These are phyloP conservation scores for Maudiozyma pseudohumilis DNA, from an alignment of 805 yeast species.

Conservation along the genomic window DNA sequence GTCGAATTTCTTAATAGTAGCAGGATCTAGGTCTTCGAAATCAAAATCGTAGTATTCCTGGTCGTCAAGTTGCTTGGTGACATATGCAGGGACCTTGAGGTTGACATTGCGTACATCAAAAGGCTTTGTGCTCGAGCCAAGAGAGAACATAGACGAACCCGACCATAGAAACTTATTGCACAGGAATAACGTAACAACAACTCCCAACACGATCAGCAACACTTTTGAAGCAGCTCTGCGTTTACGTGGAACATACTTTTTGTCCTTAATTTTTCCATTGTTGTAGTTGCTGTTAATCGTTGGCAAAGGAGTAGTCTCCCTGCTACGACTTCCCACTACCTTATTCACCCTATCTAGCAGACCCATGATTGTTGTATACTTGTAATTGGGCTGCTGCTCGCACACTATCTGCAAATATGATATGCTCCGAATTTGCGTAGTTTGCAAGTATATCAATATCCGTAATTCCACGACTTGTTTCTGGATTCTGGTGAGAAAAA, in stretches of 20 bases:
- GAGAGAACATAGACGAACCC: no score
- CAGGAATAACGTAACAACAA: neutral
- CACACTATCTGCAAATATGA: no score
- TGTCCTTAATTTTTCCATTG: neutral
- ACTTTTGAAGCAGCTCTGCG: neutral
- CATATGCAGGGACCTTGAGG: constrained; percentile 3
- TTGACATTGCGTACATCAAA: neutral
- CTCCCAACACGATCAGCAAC: neutral
- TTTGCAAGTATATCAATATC: no score
- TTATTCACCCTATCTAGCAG: neutral
- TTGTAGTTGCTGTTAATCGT: neutral
- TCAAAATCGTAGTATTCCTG: constrained; percentile 28
- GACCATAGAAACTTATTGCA: neutral
- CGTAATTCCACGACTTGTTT: no score
- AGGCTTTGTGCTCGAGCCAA: no score
- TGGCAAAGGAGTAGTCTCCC: neutral
- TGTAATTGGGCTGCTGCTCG: no score
- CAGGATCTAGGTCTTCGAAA: constrained; percentile 28
- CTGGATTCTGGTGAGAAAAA: no score
- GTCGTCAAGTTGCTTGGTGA: constrained; percentile 17
- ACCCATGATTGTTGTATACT: neutral
- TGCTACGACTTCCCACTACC: neutral
- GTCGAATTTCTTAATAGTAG: constrained; percentile 28
- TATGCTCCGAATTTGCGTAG: no score
- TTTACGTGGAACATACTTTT: neutral